These are phyloP conservation scores for Byssothecium circinans DNA, from an alignment of 2,329 filamentous ascomycete genomes.

Conservation along the genomic window DNA sequence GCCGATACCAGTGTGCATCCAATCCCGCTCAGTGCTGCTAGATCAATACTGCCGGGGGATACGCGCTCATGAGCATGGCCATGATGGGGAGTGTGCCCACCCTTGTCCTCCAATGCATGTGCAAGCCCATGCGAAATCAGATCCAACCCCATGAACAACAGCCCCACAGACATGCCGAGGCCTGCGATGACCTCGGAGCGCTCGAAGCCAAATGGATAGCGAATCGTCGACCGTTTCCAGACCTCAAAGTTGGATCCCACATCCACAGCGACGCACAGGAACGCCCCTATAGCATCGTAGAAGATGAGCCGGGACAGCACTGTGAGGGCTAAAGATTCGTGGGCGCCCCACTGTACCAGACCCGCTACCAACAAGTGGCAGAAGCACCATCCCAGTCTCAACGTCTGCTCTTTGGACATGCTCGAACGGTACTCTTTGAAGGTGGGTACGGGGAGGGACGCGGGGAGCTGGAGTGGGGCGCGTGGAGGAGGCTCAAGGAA, in stretches of 20 bases:
- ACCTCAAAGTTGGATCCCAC: conserved; percentile 96
- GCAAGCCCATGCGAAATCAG: conserved; percentile 92
- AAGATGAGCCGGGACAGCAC: conserved; percentile 91
- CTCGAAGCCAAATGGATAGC: conserved; percentile 91
- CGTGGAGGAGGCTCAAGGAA: conserved; percentile 89
- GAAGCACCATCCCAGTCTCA: conserved; percentile 82
- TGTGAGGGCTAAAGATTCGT: conserved; percentile 86
- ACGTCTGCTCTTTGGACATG: conserved; percentile 85
- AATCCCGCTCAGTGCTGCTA: conserved; percentile 80
- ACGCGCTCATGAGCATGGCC: conserved; percentile 63
- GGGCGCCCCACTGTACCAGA: conserved; percentile 82
- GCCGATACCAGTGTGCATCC: conserved; percentile 82
- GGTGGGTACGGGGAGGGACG: conserved; percentile 89
- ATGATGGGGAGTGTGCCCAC: conserved; percentile 73
- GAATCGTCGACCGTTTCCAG: conserved; percentile 88
- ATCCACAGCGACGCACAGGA: conserved; percentile 89
- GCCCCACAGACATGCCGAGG: conserved; percentile 92
- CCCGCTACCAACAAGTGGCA: conserved; percentile 83
- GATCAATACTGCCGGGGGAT: conserved; percentile 74
- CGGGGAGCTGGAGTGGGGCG: conserved; percentile 84
- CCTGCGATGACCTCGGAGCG: conserved; percentile 91
- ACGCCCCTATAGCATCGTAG: conserved; percentile 90
- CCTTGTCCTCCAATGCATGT: conserved; percentile 78
- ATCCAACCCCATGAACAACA: conserved; percentile 97
- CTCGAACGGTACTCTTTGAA: conserved; percentile 83